phyloP scores from a whole-genome alignment of 2,329 filamentous ascomycete genomes.

The Fusarium solani-melongenae region DNA sequence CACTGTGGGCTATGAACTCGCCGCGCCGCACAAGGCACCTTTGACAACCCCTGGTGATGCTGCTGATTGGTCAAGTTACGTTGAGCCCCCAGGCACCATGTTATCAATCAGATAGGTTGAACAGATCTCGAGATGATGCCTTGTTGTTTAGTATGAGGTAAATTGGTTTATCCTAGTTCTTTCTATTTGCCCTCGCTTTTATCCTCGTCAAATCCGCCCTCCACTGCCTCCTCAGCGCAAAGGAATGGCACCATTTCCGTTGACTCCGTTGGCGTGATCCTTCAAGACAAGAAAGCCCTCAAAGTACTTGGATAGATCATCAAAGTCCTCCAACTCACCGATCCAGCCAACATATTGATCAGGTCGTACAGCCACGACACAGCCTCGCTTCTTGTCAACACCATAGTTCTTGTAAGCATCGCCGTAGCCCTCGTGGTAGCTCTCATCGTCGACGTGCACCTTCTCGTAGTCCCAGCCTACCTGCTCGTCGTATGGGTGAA shows the following conservation, averaged over 20 bases:
- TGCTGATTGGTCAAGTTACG: not conserved
- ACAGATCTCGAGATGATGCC: not conserved
- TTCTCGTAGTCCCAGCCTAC: constrained; percentile 67
- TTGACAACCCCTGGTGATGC: not conserved
- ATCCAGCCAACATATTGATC: constrained; percentile 72
- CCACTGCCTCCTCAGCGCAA: not conserved
- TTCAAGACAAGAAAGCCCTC: not conserved
- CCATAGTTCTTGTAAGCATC: constrained; percentile 68
- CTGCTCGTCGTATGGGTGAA: constrained; percentile 57
- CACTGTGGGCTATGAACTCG: not conserved
- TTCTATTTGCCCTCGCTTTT: not conserved
- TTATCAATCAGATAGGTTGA: not conserved
- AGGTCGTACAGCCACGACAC: constrained; percentile 70
- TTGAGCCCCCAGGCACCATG: not conserved
- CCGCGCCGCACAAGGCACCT: not conserved
- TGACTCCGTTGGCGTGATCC: not conserved
- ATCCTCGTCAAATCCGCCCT: not conserved
- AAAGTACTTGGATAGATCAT: constrained; percentile 1
- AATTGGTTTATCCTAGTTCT: not conserved
- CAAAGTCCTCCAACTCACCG: constrained; percentile 49
- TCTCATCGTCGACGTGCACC: constrained; percentile 65
- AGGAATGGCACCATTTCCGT: not conserved
- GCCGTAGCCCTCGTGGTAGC: constrained; percentile 64
- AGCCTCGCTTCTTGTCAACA: constrained; percentile 65
- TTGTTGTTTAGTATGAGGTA: not conserved